Evolutionary conservation across 345 rosid genomes (phyloP).

Genomic region (Ceriops tagal): DNA sequence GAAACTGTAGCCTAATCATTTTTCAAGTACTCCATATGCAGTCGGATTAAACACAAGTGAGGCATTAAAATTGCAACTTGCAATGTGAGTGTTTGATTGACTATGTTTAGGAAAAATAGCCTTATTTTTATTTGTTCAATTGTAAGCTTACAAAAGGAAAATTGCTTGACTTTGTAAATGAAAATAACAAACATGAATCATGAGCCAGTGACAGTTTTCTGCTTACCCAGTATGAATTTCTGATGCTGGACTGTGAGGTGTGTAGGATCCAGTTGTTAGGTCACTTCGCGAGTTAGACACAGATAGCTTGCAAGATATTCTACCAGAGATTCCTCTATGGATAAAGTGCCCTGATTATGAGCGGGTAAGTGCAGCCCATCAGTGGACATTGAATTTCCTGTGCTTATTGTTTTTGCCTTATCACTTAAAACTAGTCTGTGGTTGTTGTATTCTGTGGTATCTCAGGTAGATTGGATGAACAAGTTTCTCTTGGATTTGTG

Average conservation of each 20-base stretch:
- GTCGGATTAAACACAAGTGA: neutral
- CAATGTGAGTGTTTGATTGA: neutral
- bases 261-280: constrained; percentile 56
- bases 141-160: neutral
- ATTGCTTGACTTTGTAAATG: neutral
- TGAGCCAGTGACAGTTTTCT: neutral
- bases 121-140: neutral
- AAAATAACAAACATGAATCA: neutral
- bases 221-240: neutral
- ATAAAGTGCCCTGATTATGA: constrained; percentile 74
- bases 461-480: constrained; percentile 77
- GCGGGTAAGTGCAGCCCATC: constrained; percentile 37
- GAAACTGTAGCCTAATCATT: neutral
- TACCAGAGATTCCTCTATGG: constrained; percentile 71
- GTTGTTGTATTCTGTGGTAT: constrained; percentile 5
- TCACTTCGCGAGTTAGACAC: constrained; percentile 46
- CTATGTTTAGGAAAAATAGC: neutral
- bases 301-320: constrained; percentile 43
- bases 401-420: neutral
- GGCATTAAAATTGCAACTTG: neutral
- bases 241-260: neutral
- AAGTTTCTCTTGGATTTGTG: constrained; percentile 58
- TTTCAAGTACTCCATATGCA: neutral
- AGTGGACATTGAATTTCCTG: neutral
- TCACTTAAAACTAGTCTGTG: neutral